These are phyloP conservation scores for Vaccinium darrowii DNA, from an alignment of 148 eudicot species.

Conservation along the genomic window DNA sequence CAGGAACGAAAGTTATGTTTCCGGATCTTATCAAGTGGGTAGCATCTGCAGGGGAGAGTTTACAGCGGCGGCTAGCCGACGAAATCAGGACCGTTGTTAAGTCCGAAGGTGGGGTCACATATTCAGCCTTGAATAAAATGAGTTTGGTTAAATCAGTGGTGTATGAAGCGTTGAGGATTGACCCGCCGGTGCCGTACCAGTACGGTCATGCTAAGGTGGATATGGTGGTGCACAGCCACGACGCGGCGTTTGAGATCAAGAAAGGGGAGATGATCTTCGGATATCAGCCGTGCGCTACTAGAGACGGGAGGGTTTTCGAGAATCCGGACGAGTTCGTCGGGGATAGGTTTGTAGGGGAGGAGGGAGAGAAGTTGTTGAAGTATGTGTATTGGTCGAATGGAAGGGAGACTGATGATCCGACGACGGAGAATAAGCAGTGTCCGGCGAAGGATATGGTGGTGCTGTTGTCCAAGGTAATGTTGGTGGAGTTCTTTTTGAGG, in stretches of 20 bases:
- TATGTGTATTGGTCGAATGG: slow-evolving; percentile 69
- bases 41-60: slow-evolving; percentile 35
- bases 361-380: slow-evolving; percentile 43
- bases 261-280: slow-evolving; percentile 65
- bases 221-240: slow-evolving; percentile 45
- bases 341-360: slow-evolving; percentile 46
- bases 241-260: slow-evolving; percentile 41
- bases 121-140: slow-evolving; percentile 45
- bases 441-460: slow-evolving; percentile 56
- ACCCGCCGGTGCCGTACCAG: slow-evolving; percentile 60
- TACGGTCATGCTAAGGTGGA: slow-evolving; percentile 54
- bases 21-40: slow-evolving; percentile 53
- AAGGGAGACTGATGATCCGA: slow-evolving; percentile 49
- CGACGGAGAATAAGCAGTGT: slow-evolving; percentile 54
- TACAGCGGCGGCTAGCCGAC: slow-evolving; percentile 42
- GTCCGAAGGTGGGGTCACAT: slow-evolving; percentile 44
- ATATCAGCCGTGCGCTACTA: slow-evolving; percentile 54
- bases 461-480: slow-evolving; percentile 40
- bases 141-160: slow-evolving; percentile 50
- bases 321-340: slow-evolving; percentile 46
- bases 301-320: slow-evolving; percentile 45
- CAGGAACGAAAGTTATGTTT: slow-evolving; percentile 48
- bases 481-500: slow-evolving; percentile 56
- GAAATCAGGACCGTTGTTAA: slow-evolving; percentile 53
- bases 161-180: slow-evolving; percentile 52